Evolutionary conservation across 371 early-diverging fungal genomes (phyloP), one percentile per base, ranked within the genome.

Genomic region (Blastocladiella emersonii): DNA sequence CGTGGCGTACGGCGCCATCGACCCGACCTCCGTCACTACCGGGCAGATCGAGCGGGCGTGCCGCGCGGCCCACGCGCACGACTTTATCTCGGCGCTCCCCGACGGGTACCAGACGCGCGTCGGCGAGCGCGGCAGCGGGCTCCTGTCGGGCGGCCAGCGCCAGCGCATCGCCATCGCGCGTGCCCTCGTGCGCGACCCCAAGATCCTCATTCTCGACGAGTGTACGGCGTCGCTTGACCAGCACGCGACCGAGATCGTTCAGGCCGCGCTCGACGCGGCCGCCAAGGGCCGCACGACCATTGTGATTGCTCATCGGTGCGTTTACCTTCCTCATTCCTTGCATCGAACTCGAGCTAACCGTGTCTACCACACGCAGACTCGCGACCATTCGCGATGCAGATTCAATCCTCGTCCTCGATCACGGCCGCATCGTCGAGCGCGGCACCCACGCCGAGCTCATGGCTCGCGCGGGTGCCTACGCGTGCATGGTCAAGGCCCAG

Each of bases 91-190:
- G 13, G 49, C 35, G 44, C 66, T 77, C 45, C 64, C 69, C 3
- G 67, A 73, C 23, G 75, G 73, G 48, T 77, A 76, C 56, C 62
- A 75, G 7, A 76, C 72, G 25, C 39, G 64, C 13, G 69, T 43
- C 13, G 59, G 59, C 37, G 59, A 59, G 59, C 37, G 77, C 55
- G 85, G 82, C 21, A n/a, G n/a, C n/a, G 78, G 79, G 37, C 69
- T 80, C 71, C 72, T 93, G 57, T 86, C 87, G 57, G 94, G 94
- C 59, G 95, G 95, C 56, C 89, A 90, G 71, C 85, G 82, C 68
- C 89, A 92, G 72, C 86, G 91, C 3, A 82, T 93, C 34, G 83
- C 87, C 21, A 85, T 92, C 70, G 73, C 75, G 56, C 65, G 74
- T 27, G 76, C 75, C 15, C 56, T 79, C 41, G 55, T 82, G 48